These are phyloP conservation scores for Coemansia sp. DNA, from an alignment of 192 early-diverging fungal species.

Conservation along the genomic window DNA sequence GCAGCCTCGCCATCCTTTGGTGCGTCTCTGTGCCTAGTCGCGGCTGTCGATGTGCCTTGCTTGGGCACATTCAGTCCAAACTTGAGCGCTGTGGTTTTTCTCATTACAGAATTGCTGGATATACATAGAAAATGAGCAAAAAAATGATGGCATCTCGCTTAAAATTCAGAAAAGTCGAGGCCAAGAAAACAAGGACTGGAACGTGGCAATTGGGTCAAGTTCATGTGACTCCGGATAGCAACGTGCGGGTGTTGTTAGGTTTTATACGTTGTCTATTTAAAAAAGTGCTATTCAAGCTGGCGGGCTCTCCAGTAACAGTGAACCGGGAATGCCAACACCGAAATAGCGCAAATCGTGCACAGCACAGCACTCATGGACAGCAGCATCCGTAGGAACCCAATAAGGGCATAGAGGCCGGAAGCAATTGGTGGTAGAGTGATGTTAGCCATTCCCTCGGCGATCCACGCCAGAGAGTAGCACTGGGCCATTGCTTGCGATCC, in stretches of 20 bases:
- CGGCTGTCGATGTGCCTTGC: constrained; percentile 1
- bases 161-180: neutral
- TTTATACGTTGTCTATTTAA: neutral
- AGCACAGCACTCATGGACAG: constrained; percentile 35
- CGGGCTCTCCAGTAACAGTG: constrained; percentile 7
- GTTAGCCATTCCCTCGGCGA: constrained; percentile 50
- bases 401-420: constrained; percentile 21
- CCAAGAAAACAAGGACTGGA: neutral
- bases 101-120: constrained; percentile 15
- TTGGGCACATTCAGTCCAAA: constrained; percentile 41
- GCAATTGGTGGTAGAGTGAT: constrained; percentile 39
- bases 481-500: constrained; percentile 45
- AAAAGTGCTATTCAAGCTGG: neutral
- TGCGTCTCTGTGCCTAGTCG: neutral
- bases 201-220: neutral
- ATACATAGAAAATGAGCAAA: neutral
- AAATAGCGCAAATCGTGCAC: constrained; percentile 21
- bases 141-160: neutral
- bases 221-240: neutral
- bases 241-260: neutral
- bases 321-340: constrained; percentile 32
- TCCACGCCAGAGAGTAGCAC: constrained; percentile 47
- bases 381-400: constrained; percentile 38
- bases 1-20: neutral
- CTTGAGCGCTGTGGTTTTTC: constrained; percentile 34